These are phyloP conservation scores for Paecilomyces fulvus DNA, from an alignment of 2,329 filamentous ascomycete genomes.

Conservation along the genomic window DNA sequence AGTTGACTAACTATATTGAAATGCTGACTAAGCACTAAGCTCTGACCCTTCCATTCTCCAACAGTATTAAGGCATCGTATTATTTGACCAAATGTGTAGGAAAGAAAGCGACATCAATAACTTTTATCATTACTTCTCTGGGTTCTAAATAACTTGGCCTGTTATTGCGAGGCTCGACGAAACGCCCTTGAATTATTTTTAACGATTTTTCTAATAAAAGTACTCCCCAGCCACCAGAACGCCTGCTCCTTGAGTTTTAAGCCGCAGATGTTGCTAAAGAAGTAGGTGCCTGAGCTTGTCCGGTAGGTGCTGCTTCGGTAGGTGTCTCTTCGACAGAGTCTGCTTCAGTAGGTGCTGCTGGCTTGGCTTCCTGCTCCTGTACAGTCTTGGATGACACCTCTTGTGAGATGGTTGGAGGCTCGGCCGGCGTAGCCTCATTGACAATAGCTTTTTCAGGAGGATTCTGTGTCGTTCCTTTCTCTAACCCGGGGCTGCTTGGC, in stretches of 20 bases:
- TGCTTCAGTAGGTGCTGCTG: background rate
- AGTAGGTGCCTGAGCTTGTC: background rate
- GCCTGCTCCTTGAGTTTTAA: background rate
- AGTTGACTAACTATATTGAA: no score
- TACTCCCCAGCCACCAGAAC: background rate
- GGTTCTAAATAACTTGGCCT: background rate
- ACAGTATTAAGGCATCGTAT: background rate
- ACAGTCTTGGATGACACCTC: background rate
- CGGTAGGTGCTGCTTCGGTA: background rate
- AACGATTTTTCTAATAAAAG: background rate
- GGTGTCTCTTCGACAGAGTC: background rate
- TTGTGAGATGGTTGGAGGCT: background rate
- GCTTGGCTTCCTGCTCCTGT: background rate
- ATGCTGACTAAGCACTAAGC: no score
- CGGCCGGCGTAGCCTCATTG: slow-evolving; percentile 1
- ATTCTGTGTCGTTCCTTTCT: background rate
- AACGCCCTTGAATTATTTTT: background rate
- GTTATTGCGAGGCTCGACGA: background rate
- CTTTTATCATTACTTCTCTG: background rate
- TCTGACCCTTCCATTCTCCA: no score
- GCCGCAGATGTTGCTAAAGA: background rate
- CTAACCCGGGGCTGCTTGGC: slow-evolving; percentile 6
- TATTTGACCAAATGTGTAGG: background rate
- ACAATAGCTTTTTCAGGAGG: background rate
- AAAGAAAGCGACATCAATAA: background rate